Percentiles rank a stretch among this genome's conserved stretches.
These are phyloP conservation scores for Leccinum broughii DNA, from an alignment of 768 basidiomycete species.

Conservation along the genomic window DNA sequence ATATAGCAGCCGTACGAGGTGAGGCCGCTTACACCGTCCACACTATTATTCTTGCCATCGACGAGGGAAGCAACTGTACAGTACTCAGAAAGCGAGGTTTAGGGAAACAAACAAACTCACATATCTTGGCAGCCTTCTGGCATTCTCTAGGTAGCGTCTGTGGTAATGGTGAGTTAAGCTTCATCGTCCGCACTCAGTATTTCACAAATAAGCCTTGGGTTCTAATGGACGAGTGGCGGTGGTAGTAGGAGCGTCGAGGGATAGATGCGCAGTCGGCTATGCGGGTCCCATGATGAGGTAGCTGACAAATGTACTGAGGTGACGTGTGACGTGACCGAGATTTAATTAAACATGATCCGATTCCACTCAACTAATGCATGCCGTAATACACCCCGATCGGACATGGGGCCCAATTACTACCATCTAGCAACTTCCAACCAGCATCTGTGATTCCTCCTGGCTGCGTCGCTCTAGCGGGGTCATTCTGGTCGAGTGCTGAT, in stretches of 20 bases:
- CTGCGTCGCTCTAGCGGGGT: background rate
- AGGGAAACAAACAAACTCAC: slow-evolving; percentile 41
- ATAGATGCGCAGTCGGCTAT: slow-evolving; percentile 24
- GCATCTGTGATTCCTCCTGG: slow-evolving; percentile 4
- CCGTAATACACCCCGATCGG: slow-evolving; percentile 61
- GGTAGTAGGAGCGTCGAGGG: background rate
- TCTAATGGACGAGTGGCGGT: background rate
- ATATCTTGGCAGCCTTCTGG: slow-evolving; percentile 83
- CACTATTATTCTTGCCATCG: slow-evolving; percentile 73
- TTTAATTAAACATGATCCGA: background rate
- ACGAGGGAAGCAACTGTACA: slow-evolving; percentile 79
- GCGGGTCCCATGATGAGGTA: slow-evolving; percentile 6
- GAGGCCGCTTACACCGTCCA: slow-evolving; percentile 63
- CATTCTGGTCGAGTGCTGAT: background rate
- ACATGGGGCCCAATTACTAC: slow-evolving; percentile 57
- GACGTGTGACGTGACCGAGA: slow-evolving; percentile 23
- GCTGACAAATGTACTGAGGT: slow-evolving; percentile 19
- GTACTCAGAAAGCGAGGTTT: slow-evolving; percentile 1
- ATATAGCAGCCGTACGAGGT: background rate
- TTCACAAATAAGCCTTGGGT: background rate
- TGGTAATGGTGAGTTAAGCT: slow-evolving; percentile 50
- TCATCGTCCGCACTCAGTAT: slow-evolving; percentile 35
- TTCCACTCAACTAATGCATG: background rate
- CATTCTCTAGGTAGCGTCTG: slow-evolving; percentile 78
- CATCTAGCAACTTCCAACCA: slow-evolving; percentile 58